Conservation (phyloP, 2,329 filamentous ascomycete species). For the Tolypocladium amazonense region DNA sequence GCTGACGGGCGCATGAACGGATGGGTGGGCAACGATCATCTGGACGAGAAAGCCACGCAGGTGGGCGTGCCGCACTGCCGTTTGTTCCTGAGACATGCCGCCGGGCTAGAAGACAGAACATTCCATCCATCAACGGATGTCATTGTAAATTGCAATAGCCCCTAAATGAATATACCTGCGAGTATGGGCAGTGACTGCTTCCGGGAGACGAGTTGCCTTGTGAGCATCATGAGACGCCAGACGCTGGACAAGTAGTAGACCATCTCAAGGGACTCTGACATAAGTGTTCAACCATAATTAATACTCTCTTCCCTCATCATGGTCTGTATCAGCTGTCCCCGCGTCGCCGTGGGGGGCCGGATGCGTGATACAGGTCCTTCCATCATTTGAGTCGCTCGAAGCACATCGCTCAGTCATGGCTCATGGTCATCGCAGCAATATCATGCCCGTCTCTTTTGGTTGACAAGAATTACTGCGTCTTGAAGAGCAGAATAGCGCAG, state of each 20-base stretch:
- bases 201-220: not conserved
- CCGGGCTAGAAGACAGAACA: not conserved
- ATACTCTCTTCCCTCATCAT: not conserved
- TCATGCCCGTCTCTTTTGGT: not conserved
- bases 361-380: not conserved
- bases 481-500: constrained; percentile 96
- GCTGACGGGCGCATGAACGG: not conserved
- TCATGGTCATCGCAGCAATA: not conserved
- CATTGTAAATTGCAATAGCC: no score
- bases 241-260: not conserved
- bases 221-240: not conserved
- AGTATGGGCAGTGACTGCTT: not conserved
- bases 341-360: not conserved
- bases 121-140: not conserved
- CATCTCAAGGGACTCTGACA: not conserved
- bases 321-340: not conserved
- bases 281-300: not conserved
- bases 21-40: not conserved
- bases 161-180: not conserved
- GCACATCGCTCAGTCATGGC: not conserved
- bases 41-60: not conserved
- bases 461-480: constrained; percentile 65
- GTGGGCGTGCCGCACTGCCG: not conserved
- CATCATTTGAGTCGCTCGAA: not conserved
- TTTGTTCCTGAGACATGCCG: constrained; percentile 3